phyloP scores from a whole-genome alignment of 768 basidiomycete genomes.

The Serendipita indica region DNA sequence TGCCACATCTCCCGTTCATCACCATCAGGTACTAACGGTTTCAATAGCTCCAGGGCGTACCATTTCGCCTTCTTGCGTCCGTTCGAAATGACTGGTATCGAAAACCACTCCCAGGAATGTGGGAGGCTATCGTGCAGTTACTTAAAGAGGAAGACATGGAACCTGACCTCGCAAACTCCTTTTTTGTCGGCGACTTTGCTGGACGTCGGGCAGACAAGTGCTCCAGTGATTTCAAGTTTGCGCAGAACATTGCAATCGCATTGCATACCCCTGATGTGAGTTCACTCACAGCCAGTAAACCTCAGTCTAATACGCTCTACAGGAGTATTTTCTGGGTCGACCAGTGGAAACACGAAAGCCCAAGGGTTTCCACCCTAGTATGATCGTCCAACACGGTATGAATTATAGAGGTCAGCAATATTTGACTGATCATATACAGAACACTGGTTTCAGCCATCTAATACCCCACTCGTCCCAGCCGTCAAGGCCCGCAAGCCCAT shows the following conservation, averaged over 20 bases:
- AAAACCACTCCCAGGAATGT: constrained; percentile 85
- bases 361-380: neutral
- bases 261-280: constrained; percentile 78
- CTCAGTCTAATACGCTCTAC: neutral
- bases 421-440: constrained; percentile 15
- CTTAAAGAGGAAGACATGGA: constrained; percentile 40
- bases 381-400: neutral
- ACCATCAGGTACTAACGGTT: neutral
- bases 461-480: constrained; percentile 23
- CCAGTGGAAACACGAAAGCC: neutral
- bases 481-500: constrained; percentile 22
- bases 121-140: constrained; percentile 51
- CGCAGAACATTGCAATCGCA: constrained; percentile 52
- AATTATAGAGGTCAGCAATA: neutral
- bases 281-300: neutral
- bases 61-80: constrained; percentile 69
- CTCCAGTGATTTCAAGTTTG: constrained; percentile 75
- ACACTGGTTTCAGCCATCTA: constrained; percentile 31
- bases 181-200: constrained; percentile 84
- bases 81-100: constrained; percentile 57
- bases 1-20: neutral
- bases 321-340: neutral
- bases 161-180: constrained; percentile 53
- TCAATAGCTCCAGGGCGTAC: constrained; percentile 49
- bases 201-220: constrained; percentile 68